These are phyloP conservation scores for Malania oleifera DNA, from an alignment of 164 flowering plant species.

Conservation along the genomic window DNA sequence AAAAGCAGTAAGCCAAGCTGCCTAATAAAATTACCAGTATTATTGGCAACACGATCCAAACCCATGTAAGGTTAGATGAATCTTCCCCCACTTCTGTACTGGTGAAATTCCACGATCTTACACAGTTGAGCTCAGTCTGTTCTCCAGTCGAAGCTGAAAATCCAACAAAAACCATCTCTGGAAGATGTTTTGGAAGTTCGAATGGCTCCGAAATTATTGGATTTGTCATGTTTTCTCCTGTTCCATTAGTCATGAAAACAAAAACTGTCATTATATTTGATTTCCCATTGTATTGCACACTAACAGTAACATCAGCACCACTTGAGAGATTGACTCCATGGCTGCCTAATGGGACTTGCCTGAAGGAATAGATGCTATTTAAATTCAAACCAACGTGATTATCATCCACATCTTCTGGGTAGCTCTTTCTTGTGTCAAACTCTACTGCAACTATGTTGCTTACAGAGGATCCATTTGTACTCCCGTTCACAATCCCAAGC, in stretches of 20 bases:
- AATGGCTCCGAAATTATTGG: slow-evolving; percentile 22
- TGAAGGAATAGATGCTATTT: slow-evolving; percentile 28
- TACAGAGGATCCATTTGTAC: slow-evolving; percentile 19
- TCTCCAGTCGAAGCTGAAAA: slow-evolving; percentile 56
- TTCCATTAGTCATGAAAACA: slow-evolving; percentile 12
- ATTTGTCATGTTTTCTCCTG: not conserved
- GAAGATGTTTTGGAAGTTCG: slow-evolving; percentile 36
- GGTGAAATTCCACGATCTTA: slow-evolving; percentile 40
- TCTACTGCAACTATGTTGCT: slow-evolving; percentile 43
- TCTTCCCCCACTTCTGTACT: slow-evolving; percentile 15
- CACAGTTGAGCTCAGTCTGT: slow-evolving; percentile 35
- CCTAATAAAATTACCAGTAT: slow-evolving; percentile 1
- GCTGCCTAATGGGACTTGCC: slow-evolving; percentile 17
- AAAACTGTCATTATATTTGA: slow-evolving; percentile 17
- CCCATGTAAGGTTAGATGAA: slow-evolving; percentile 10
- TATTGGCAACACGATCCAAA: slow-evolving; percentile 24
- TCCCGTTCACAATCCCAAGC: slow-evolving; percentile 50
- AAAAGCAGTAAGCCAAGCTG: slow-evolving; percentile 4
- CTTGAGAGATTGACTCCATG: slow-evolving; percentile 22
- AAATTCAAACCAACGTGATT: slow-evolving; percentile 56
- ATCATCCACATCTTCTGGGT: slow-evolving; percentile 30
- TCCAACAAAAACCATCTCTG: slow-evolving; percentile 37
- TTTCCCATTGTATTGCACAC: slow-evolving; percentile 31
- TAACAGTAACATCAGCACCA: slow-evolving; percentile 12
- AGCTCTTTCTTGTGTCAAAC: slow-evolving; percentile 57